Base-by-base conservation (phyloP, 352 stramenopile genomes). In the Aphanomyces cochlioides region DNA sequence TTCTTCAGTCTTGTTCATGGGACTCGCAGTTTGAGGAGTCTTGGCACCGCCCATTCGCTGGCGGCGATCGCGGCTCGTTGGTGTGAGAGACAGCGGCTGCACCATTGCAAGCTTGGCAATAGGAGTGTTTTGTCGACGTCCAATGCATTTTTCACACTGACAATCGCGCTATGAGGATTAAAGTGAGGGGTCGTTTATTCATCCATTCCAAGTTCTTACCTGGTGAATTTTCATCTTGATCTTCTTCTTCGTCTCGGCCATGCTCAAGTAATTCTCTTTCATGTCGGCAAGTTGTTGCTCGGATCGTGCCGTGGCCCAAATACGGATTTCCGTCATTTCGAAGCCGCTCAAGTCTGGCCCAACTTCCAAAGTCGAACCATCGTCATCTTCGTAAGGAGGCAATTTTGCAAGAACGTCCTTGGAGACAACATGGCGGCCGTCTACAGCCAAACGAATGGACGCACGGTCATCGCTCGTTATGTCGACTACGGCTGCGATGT, bases 181-280 rank as follows among this genome's bases (percentile, higher is more conserved):
- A 65, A 10, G 10, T 47, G 7, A 8, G 50, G 3, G 48, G 8
- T 38, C 17, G 12, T 47, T 41, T 45, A 13, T 15, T 36, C 3
- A 43, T 28, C 3, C 4, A 10, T 56, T 37, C 8, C 7, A 10
- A 5, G 7, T 5, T 56, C 43, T 21, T 61, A 70, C 64, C 43
- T 70, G 7, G 74, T 92, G 85, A 72, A 94, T 94, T 28, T 82
- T 75, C 53, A 94, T 89, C 67, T 92, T 92, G 79, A 94, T 90
- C 65, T 83, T 81, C 65, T 82, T 83, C 75, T 92, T 93, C 45
- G 81, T 78, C 64, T 95, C 85, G 19, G 87, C 85, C 56, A 93
- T 80, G n/a, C 82, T 79, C 72, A 95, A 75, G 75, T 93, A 95
- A 73, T 92, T 95, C 54, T 93, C 85, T 56, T 90, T 90, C 85